A percentile compares a stretch with the other conserved stretches of the same genome.
These are phyloP conservation scores for Candida freyschussii DNA, from an alignment of 1,139 yeast species.

Conservation along the genomic window DNA sequence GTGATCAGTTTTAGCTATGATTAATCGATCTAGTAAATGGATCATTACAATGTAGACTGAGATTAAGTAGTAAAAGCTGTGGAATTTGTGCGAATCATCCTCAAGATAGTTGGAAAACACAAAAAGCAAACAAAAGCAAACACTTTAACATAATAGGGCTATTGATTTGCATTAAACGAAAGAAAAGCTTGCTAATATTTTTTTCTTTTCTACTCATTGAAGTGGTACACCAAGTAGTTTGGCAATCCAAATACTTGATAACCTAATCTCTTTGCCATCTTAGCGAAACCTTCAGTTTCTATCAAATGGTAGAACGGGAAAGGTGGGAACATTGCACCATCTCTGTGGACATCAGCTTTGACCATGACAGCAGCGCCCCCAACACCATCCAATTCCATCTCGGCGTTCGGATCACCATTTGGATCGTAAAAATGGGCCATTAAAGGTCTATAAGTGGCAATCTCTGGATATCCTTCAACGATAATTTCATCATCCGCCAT, in stretches of 20 bases:
- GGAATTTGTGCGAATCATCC: no score
- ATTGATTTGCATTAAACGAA: no score
- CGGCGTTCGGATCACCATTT: constrained; percentile 52
- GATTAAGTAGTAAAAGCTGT: no score
- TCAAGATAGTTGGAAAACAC: no score
- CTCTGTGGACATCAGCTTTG: constrained; percentile 95
- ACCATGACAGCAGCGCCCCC: constrained; percentile 96
- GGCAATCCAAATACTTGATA: constrained; percentile 91
- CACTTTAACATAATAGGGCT: no score
- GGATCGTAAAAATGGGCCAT: constrained; percentile 86
- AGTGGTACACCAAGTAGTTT: constrained; percentile 86
- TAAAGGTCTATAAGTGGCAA: constrained; percentile 91
- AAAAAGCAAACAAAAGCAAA: no score
- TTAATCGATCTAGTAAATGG: no score
- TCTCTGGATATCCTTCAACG: constrained; percentile 86
- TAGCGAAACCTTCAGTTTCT: constrained; percentile 97
- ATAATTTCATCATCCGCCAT: constrained; percentile 86
- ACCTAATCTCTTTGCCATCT: constrained; percentile 93
- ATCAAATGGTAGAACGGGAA: constrained; percentile 95
- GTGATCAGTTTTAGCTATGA: no score
- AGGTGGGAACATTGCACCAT: constrained; percentile 98
- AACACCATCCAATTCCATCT: constrained; percentile 89
- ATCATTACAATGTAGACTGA: no score
- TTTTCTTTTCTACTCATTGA: constrained; percentile 46
- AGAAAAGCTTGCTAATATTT: no score